Evolutionary conservation across 208 protist species (phyloP).

Genomic region (Leptomonas pyrrhocoris): DNA sequence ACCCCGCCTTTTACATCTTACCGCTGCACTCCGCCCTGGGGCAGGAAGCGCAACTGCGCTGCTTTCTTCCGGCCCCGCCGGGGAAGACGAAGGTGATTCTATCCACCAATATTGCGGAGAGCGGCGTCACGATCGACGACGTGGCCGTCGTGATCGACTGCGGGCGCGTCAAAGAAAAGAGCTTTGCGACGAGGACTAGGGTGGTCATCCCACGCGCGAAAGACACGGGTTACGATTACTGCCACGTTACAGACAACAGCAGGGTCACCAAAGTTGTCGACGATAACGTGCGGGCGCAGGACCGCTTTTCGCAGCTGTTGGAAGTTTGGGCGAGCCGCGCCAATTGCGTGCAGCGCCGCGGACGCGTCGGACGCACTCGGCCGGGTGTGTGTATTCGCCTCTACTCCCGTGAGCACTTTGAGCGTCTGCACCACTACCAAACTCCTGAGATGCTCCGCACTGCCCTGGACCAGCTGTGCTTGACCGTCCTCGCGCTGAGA

Average conservation of each 20-base stretch:
- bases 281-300: conserved; percentile 2
- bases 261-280: conserved; percentile 1
- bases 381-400: conserved; percentile 94
- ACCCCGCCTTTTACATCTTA: conserved; percentile 74
- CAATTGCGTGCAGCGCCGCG: conserved; percentile 93
- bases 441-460: conserved; percentile 95
- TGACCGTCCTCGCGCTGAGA: conserved; percentile 74
- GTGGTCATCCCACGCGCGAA: conserved; percentile 33
- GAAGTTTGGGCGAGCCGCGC: conserved; percentile 86
- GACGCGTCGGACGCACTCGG: conserved; percentile 93
- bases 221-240: conserved; percentile 44
- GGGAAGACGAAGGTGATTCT: conserved; percentile 96
- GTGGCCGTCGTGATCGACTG: conserved; percentile 98
- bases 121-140: conserved; percentile 99
- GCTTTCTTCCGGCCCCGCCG: conserved; percentile 95
- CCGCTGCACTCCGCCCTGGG: conserved; percentile 93
- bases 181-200: conserved; percentile 78
- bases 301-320: conserved; percentile 55
- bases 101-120: conserved; percentile 99
- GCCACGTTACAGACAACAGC: background rate
- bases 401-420: conserved; percentile 87
- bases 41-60: conserved; percentile 95
- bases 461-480: conserved; percentile 93
- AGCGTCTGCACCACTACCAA: conserved; percentile 82
- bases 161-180: conserved; percentile 95